Percentiles rank a stretch among this genome's conserved stretches.
phyloP scores from a whole-genome alignment of 2,329 filamentous ascomycete genomes.

The Colletotrichum tropicicola region DNA sequence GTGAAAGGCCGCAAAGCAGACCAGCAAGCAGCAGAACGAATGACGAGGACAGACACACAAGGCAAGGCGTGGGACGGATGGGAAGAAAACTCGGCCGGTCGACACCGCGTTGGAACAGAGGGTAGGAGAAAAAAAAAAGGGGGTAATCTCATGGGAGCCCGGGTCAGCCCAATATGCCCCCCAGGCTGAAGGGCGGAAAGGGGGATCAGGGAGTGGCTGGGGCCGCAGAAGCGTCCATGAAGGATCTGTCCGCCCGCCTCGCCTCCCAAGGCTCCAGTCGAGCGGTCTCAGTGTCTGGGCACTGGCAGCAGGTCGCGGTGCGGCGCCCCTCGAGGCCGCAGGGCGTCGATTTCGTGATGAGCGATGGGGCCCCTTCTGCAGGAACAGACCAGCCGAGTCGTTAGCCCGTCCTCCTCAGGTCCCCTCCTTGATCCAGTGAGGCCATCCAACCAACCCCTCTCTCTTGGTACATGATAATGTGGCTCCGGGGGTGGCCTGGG shows the following conservation, averaged over 20 bases:
- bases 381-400: slow-evolving; percentile 28
- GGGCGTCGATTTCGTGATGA: slow-evolving; percentile 29
- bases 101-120: slow-evolving; percentile 20
- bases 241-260: slow-evolving; percentile 30
- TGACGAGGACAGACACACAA: slow-evolving; percentile 25
- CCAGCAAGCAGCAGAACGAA: slow-evolving; percentile 31
- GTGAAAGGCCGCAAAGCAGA: slow-evolving; percentile 29
- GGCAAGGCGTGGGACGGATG: slow-evolving; percentile 28
- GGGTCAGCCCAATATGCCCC: slow-evolving; percentile 28
- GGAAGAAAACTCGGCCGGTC: slow-evolving; percentile 30
- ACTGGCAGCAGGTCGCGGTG: not conserved
- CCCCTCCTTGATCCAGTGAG: slow-evolving; percentile 2
- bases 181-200: slow-evolving; percentile 28
- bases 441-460: slow-evolving; percentile 14
- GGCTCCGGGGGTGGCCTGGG: slow-evolving; percentile 27
- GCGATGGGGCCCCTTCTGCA: slow-evolving; percentile 23
- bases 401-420: slow-evolving; percentile 7
- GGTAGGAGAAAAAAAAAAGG: slow-evolving; percentile 17
- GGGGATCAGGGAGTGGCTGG: slow-evolving; percentile 29
- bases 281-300: not conserved
- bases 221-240: slow-evolving; percentile 23
- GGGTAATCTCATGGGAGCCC: slow-evolving; percentile 27
- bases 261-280: slow-evolving; percentile 26
- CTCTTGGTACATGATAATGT: slow-evolving; percentile 4
- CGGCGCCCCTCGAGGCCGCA: slow-evolving; percentile 5